Percentiles rank a stretch among this genome's conserved stretches.
phyloP scores from a whole-genome alignment of 1,284 basidiomycete genomes.

The Ustilago curta region DNA sequence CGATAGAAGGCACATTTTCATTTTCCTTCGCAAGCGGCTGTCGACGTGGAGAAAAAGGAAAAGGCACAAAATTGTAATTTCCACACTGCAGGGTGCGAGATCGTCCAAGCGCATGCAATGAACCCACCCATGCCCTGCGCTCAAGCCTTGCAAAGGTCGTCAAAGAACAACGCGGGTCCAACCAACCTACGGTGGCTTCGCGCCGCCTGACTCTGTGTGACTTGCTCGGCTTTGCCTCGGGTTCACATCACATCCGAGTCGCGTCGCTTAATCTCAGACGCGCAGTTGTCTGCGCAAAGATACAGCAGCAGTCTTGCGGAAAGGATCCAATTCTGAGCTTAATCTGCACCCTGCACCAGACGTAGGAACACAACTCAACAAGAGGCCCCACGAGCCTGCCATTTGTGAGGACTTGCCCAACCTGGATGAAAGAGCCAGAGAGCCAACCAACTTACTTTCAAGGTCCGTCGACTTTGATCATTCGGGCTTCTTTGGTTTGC shows the following conservation, averaged over 20 bases:
- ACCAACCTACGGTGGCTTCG: constrained; percentile 8
- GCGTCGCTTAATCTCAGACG: neutral
- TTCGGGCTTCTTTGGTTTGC: too few species aligned
- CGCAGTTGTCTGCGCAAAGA: neutral
- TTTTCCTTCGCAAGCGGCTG: neutral
- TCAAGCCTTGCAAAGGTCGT: neutral
- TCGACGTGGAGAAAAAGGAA: too few species aligned
- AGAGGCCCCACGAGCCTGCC: too few species aligned
- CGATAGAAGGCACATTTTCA: neutral
- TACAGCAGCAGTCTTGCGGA: neutral
- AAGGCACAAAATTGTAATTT: neutral
- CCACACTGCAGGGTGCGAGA: constrained; percentile 15
- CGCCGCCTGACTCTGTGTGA: neutral
- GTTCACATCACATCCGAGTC: neutral
- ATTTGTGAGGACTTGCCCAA: too few species aligned
- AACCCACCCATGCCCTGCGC: neutral
- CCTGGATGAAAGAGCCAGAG: too few species aligned
- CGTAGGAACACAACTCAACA: too few species aligned
- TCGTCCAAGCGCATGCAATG: neutral
- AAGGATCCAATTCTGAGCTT: neutral
- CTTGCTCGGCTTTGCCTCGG: constrained; percentile 1
- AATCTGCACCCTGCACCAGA: too few species aligned
- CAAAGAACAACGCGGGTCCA: too few species aligned
- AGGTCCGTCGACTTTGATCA: too few species aligned
- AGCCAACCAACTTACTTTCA: too few species aligned